These are phyloP conservation scores for Vitis cinerea DNA, from an alignment of 164 flowering plant genomes.

Conservation along the genomic window DNA sequence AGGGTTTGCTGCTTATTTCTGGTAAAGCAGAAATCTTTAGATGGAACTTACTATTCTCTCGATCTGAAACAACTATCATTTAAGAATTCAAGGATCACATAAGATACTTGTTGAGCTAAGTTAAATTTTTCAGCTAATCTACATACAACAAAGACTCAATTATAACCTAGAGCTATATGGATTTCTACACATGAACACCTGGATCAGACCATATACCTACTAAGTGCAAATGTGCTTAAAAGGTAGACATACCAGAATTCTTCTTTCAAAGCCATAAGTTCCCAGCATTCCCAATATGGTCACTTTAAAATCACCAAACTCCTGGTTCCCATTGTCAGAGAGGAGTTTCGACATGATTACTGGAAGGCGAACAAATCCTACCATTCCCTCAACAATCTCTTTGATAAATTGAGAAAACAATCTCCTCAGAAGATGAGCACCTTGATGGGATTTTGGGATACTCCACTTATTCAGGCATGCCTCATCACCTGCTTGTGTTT, in stretches of 20 bases:
- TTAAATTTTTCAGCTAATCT: background rate
- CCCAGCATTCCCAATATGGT: constrained; percentile 94
- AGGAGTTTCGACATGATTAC: constrained; percentile 90
- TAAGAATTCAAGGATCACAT: background rate
- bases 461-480: constrained; percentile 43
- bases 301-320: constrained; percentile 90
- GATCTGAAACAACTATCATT: background rate
- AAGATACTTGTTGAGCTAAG: background rate
- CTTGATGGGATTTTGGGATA: constrained; percentile 43
- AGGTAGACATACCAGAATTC: constrained; percentile 70
- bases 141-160: background rate
- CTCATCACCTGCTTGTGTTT: constrained; percentile 27
- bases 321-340: constrained; percentile 84
- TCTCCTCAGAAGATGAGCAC: constrained; percentile 55
- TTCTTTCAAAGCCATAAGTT: constrained; percentile 86
- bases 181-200: background rate
- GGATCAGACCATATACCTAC: background rate
- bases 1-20: no score
- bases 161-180: background rate
- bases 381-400: constrained; percentile 95
- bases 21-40: background rate
- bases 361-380: constrained; percentile 90
- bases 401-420: constrained; percentile 77
- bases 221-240: constrained; percentile 1
- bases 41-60: background rate